phyloP scores from a whole-genome alignment of 768 basidiomycete species.

The Gymnopilus junonius region DNA sequence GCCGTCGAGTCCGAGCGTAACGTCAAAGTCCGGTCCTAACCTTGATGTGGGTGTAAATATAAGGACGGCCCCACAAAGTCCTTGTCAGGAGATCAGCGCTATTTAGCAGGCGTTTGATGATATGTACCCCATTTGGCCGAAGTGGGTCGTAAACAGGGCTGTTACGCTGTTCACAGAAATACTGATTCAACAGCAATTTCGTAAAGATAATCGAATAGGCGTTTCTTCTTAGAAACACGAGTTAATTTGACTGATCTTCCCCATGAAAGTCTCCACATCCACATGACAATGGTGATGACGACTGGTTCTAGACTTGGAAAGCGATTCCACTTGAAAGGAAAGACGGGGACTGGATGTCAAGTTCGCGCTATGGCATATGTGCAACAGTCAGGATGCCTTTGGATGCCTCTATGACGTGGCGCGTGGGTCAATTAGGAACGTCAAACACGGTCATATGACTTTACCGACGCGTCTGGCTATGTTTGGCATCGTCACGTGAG shows the following conservation, averaged over 20 bases:
- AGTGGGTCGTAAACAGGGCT: neutral
- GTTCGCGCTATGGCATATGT: too few species aligned
- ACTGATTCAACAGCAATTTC: neutral
- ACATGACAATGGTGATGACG: neutral
- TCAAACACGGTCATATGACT: conserved; percentile 33
- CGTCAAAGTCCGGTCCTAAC: neutral
- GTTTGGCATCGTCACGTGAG: conserved; percentile 11
- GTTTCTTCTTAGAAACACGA: neutral
- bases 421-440: neutral
- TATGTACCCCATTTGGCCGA: neutral
- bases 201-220: neutral
- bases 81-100: conserved; percentile 1
- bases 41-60: neutral
- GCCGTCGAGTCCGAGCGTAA: neutral
- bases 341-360: neutral
- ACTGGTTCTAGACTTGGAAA: neutral
- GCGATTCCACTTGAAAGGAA: neutral
- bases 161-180: neutral
- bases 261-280: neutral
- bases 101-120: neutral
- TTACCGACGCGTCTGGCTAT: conserved; percentile 24
- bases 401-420: neutral
- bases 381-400: too few species aligned
- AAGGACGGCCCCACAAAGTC: neutral
- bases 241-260: neutral